phyloP scores from a whole-genome alignment of 208 protist species.

The Trypanosoma avium region DNA sequence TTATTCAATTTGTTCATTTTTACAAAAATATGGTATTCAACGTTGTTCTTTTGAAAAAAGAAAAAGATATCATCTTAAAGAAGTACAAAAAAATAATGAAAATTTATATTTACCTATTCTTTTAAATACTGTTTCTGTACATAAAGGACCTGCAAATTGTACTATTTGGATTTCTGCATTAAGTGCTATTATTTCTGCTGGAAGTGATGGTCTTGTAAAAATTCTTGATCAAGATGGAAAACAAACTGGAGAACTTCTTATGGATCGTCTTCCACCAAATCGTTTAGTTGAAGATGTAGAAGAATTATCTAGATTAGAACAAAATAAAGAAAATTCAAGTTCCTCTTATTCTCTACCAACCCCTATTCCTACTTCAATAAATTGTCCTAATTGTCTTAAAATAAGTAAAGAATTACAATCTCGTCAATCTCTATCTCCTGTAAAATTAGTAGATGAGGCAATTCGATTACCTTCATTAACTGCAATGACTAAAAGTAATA shows the following conservation, averaged over 20 bases:
- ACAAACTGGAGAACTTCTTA: constrained; percentile 38
- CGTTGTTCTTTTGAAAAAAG: constrained; percentile 35
- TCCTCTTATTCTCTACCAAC: neutral
- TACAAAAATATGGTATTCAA: constrained; percentile 45
- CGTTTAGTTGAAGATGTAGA: constrained; percentile 3
- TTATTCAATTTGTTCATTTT: constrained; percentile 50
- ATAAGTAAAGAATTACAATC: neutral
- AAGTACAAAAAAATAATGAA: neutral
- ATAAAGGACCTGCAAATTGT: constrained; percentile 5
- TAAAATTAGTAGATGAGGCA: neutral
- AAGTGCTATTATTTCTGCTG: constrained; percentile 41
- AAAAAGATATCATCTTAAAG: constrained; percentile 19
- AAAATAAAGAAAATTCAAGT: neutral
- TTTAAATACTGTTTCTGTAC: neutral
- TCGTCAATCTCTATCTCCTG: neutral
- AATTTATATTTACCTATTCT: neutral
- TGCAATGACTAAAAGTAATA: too few relatives aligned
- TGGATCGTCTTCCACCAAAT: constrained; percentile 36
- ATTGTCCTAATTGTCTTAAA: neutral
- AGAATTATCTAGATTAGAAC: neutral
- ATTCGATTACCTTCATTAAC: neutral
- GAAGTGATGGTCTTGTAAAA: constrained; percentile 52
- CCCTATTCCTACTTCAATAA: neutral
- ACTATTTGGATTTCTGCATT: constrained; percentile 43
- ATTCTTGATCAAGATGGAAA: constrained; percentile 39